phyloP scores from a whole-genome alignment of 2,329 filamentous ascomycete species.

The Xylaria polymorpha region DNA sequence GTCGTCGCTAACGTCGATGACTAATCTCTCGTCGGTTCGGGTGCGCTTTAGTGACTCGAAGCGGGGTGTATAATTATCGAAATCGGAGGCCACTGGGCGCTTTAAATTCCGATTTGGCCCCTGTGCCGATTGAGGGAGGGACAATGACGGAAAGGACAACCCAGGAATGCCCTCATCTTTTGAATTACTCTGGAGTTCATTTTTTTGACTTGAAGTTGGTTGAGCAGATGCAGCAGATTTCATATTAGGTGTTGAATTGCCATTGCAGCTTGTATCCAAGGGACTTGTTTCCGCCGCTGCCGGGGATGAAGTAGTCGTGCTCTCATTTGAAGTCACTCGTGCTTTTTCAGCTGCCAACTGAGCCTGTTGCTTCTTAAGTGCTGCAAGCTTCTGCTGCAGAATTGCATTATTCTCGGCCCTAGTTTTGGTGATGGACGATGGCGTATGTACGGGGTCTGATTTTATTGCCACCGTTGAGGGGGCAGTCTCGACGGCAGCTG shows the following conservation, averaged over 20 bases:
- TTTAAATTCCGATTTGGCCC: slow-evolving; percentile 56
- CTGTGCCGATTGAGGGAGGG: slow-evolving; percentile 36
- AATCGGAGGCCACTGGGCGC: slow-evolving; percentile 76
- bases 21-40: slow-evolving; percentile 65
- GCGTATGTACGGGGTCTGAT: slow-evolving; percentile 25
- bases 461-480: slow-evolving; percentile 17
- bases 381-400: slow-evolving; percentile 82
- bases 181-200: slow-evolving; percentile 35
- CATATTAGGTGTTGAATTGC: slow-evolving; percentile 33
- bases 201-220: slow-evolving; percentile 30
- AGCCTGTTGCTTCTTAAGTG: slow-evolving; percentile 67
- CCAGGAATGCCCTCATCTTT: slow-evolving; percentile 45
- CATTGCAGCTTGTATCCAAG: slow-evolving; percentile 11
- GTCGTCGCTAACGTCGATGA: slow-evolving; percentile 87
- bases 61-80: slow-evolving; percentile 65
- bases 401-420: slow-evolving; percentile 73
- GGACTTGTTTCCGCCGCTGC: slow-evolving; percentile 8
- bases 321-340: slow-evolving; percentile 34
- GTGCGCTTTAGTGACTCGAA: slow-evolving; percentile 64
- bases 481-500: slow-evolving; percentile 16
- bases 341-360: slow-evolving; percentile 46
- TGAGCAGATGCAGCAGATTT: slow-evolving; percentile 9
- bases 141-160: slow-evolving; percentile 40
- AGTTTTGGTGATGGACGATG: slow-evolving; percentile 63
- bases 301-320: slow-evolving; percentile 33